phyloP scores from a whole-genome alignment of 1,284 basidiomycete genomes.

The Irpex sp. region DNA sequence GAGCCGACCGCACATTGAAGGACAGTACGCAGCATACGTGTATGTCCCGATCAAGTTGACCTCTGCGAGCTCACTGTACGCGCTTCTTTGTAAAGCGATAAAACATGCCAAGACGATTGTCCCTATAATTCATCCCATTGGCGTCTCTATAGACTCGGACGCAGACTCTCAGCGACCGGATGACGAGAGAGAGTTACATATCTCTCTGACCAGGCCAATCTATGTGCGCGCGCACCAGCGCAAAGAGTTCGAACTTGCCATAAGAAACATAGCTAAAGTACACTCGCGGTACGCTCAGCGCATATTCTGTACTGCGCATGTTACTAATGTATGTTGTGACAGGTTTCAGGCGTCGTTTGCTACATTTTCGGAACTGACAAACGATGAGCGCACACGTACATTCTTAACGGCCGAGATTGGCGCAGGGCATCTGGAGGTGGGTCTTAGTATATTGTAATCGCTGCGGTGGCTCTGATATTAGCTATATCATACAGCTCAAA shows the following conservation, averaged over 20 bases:
- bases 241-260: slow-evolving; percentile 58
- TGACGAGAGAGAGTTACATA: slow-evolving; percentile 47
- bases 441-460: slow-evolving; percentile 13
- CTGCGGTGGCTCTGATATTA: neutral
- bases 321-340: neutral
- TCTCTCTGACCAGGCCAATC: slow-evolving; percentile 75
- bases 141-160: slow-evolving; percentile 15
- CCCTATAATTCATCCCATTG: slow-evolving; percentile 46
- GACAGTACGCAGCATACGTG: slow-evolving; percentile 75
- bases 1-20: slow-evolving; percentile 72
- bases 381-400: slow-evolving; percentile 75
- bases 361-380: slow-evolving; percentile 62
- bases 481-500: slow-evolving; percentile 41
- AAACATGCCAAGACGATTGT: slow-evolving; percentile 37
- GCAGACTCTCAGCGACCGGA: slow-evolving; percentile 10
- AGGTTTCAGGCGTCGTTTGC: slow-evolving; percentile 76
- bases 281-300: slow-evolving; percentile 43
- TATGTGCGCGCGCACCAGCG: slow-evolving; percentile 75
- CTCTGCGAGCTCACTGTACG: slow-evolving; percentile 36
- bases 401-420: slow-evolving; percentile 77
- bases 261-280: slow-evolving; percentile 44
- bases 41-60: slow-evolving; percentile 59
- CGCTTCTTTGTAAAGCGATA: slow-evolving; percentile 48
- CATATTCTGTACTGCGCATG: neutral
- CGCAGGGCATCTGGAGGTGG: slow-evolving; percentile 70